Percentiles rank a stretch among this genome's conserved stretches.
Conservation (phyloP, 2,329 filamentous ascomycete species). For the Hymenoscyphus occultus region DNA sequence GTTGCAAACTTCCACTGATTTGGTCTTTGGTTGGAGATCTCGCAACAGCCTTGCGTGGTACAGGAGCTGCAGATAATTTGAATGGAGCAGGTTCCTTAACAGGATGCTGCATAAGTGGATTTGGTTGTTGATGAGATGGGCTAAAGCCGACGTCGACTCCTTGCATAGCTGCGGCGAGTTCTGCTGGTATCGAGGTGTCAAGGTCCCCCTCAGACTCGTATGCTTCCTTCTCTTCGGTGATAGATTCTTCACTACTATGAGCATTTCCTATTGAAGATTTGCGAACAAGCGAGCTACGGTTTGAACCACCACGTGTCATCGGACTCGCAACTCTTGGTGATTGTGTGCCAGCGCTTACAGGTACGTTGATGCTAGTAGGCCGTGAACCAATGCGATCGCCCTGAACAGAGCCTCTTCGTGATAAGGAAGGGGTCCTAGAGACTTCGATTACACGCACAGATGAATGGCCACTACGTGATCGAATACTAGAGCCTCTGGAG, state of each 20-base stretch:
- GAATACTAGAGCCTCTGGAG: slow-evolving; percentile 31
- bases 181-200: slow-evolving; percentile 25
- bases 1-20: slow-evolving; percentile 7
- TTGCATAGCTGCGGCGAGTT: slow-evolving; percentile 30
- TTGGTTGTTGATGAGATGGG: slow-evolving; percentile 17
- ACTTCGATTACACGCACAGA: slow-evolving; percentile 35
- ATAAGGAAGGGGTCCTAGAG: slow-evolving; percentile 26
- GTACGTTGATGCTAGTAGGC: slow-evolving; percentile 27
- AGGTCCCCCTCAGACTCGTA: slow-evolving; percentile 16
- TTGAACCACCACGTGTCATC: slow-evolving; percentile 23
- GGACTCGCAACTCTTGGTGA: slow-evolving; percentile 29
- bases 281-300: slow-evolving; percentile 27
- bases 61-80: slow-evolving; percentile 29
- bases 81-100: slow-evolving; percentile 22
- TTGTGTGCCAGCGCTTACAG: slow-evolving; percentile 19
- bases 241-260: slow-evolving; percentile 26
- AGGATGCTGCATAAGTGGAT: slow-evolving; percentile 6
- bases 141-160: slow-evolving; percentile 26
- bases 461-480: slow-evolving; percentile 35
- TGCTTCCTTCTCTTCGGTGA: slow-evolving; percentile 32
- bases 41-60: slow-evolving; percentile 21
- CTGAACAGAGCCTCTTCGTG: slow-evolving; percentile 26
- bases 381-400: slow-evolving; percentile 25
- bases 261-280: slow-evolving; percentile 23
- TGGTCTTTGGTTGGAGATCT: slow-evolving; percentile 11